A percentile compares a stretch with the other conserved stretches of the same genome.
These are phyloP conservation scores for Sphaerostilbella broomeana DNA, from an alignment of 2,329 filamentous ascomycete genomes.

Conservation along the genomic window DNA sequence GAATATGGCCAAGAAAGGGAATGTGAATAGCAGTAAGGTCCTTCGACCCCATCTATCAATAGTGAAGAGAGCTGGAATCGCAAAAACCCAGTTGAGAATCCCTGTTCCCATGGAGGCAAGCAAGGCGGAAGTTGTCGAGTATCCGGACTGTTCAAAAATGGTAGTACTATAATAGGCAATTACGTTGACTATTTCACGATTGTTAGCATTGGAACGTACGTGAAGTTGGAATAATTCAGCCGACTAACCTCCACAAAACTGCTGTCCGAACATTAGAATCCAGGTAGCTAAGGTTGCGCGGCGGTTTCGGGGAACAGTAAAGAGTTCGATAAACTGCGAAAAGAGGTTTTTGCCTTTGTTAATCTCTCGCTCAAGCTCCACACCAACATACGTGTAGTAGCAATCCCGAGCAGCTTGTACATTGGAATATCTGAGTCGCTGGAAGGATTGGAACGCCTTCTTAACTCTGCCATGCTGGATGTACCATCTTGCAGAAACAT, in stretches of 20 bases:
- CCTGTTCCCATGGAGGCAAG: constrained; percentile 29
- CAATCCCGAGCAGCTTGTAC: constrained; percentile 54
- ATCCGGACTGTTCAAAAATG: constrained; percentile 24
- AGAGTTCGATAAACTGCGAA: constrained; percentile 43
- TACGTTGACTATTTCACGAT: constrained; percentile 18
- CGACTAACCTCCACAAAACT: constrained; percentile 23
- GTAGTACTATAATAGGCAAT: constrained; percentile 27
- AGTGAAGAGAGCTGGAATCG: constrained; percentile 28
- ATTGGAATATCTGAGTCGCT: constrained; percentile 45
- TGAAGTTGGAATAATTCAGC: too few relatives aligned
- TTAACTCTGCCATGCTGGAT: constrained; percentile 40
- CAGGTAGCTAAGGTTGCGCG: constrained; percentile 57
- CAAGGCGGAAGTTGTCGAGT: constrained; percentile 23
- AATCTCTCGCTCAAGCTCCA: constrained; percentile 22
- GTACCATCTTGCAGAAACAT: too few relatives aligned
- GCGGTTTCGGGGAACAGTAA: constrained; percentile 47
- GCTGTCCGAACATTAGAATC: constrained; percentile 55
- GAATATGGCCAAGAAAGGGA: constrained; percentile 29
- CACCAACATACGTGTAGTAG: constrained; percentile 41
- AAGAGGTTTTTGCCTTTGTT: constrained; percentile 36
- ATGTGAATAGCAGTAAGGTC: constrained; percentile 24
- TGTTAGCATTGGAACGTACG: too few relatives aligned
- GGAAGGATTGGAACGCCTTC: constrained; percentile 47
- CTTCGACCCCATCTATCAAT: constrained; percentile 22
- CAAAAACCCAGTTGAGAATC: constrained; percentile 20